Evolutionary conservation across 805 yeast genomes (phyloP).

Genomic region (Tetrapisispora taiwanensis): DNA sequence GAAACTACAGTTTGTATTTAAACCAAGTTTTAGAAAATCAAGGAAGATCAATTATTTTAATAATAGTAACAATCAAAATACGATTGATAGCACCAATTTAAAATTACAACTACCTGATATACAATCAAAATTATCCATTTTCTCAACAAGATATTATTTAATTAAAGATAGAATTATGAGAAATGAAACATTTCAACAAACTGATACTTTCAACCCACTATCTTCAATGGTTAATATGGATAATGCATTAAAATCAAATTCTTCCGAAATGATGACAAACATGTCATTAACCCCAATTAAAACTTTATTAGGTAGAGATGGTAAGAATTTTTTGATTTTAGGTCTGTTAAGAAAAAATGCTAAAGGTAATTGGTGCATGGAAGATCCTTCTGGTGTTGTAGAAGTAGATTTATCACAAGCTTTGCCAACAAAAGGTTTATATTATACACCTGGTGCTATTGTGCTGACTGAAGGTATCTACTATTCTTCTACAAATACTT

Average conservation of each 20-base stretch:
- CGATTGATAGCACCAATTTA: neutral
- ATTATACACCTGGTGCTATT: conserved; percentile 64
- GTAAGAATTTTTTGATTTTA: conserved; percentile 60
- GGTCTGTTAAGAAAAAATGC: conserved; percentile 61
- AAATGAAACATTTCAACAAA: conserved; percentile 57
- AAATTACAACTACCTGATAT: conserved; percentile 19
- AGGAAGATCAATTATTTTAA: conserved; percentile 10
- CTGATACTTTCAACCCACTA: conserved; percentile 27
- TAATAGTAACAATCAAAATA: conserved; percentile 4
- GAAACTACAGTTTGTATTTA: conserved; percentile 50
- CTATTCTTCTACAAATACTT: conserved; percentile 52
- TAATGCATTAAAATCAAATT: conserved; percentile 9
- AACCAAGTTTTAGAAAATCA: conserved; percentile 8
- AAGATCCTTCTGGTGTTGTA: conserved; percentile 71
- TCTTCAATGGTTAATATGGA: conserved; percentile 24
- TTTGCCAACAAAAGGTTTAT: conserved; percentile 52
- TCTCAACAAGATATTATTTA: conserved; percentile 48
- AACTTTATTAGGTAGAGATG: conserved; percentile 78
- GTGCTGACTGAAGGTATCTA: conserved; percentile 80
- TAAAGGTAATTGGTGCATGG: conserved; percentile 63
- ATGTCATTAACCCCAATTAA: conserved; percentile 59
- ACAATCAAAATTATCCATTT: conserved; percentile 32
- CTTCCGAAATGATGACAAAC: neutral
- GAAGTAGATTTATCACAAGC: conserved; percentile 57
- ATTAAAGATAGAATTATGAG: conserved; percentile 63